These are phyloP conservation scores for Lasiodiplodia gonubiensis DNA, from an alignment of 2,329 filamentous ascomycete species.

Conservation along the genomic window DNA sequence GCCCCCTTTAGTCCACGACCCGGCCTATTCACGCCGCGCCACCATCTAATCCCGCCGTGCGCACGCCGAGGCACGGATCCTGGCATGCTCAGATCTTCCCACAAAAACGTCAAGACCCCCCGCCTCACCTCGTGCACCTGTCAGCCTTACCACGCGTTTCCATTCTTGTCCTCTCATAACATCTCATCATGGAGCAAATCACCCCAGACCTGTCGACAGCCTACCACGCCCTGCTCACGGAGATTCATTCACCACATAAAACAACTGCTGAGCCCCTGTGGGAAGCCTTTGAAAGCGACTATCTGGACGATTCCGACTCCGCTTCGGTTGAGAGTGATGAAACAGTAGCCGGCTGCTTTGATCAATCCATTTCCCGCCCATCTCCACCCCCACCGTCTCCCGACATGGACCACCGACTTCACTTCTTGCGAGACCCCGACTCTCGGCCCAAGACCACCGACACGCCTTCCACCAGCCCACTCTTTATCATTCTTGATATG, in stretches of 20 bases:
- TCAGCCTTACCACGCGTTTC: conserved; percentile 9
- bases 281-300: conserved; percentile 11
- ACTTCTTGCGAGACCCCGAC: background rate
- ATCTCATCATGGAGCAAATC: conserved; percentile 20
- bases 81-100: conserved; percentile 6
- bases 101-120: conserved; percentile 8
- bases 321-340: conserved; percentile 7
- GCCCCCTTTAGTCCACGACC: background rate
- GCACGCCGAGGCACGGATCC: conserved; percentile 15
- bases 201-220: conserved; percentile 21
- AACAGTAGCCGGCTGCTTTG: conserved; percentile 9
- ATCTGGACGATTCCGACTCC: conserved; percentile 15
- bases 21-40: background rate
- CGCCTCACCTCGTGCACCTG: background rate
- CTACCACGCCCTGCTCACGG: conserved; percentile 26
- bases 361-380: conserved; percentile 1
- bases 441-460: conserved; percentile 8
- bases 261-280: conserved; percentile 1
- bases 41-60: conserved; percentile 5
- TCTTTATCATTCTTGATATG: conserved; percentile 25
- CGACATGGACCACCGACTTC: conserved; percentile 2
- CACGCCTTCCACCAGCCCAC: conserved; percentile 17
- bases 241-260: conserved; percentile 17
- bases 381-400: conserved; percentile 21
- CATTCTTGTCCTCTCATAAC: background rate